These are phyloP conservation scores for Glonium stellatum DNA, from an alignment of 495 filamentous ascomycete species.

Conservation along the genomic window DNA sequence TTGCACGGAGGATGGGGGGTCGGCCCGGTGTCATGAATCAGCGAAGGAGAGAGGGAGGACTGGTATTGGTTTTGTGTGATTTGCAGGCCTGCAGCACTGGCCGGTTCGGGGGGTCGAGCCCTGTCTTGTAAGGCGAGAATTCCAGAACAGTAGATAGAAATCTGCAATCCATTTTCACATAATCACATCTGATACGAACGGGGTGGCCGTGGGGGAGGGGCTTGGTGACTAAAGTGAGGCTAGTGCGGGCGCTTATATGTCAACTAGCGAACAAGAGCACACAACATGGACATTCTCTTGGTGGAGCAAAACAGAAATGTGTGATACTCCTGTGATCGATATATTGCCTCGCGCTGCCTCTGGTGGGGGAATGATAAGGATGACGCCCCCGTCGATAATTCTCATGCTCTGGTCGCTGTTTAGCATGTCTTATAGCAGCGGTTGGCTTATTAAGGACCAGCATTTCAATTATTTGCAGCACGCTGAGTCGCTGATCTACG, in stretches of 20 bases:
- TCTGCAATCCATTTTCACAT: slow-evolving; percentile 3
- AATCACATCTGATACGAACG: slow-evolving; percentile 6
- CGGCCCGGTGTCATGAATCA: background rate
- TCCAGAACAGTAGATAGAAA: slow-evolving; percentile 1
- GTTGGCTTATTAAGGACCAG: background rate
- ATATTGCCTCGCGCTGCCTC: background rate
- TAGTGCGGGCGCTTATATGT: slow-evolving; percentile 2
- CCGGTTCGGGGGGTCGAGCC: background rate
- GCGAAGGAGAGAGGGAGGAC: background rate
- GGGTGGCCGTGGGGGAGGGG: slow-evolving; percentile 2
- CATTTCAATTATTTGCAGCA: background rate
- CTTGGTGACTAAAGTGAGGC: background rate
- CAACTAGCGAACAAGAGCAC: background rate
- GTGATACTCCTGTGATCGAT: slow-evolving; percentile 1
- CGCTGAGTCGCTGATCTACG: slow-evolving; percentile 18
- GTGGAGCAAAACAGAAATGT: background rate
- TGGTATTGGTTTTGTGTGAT: slow-evolving; percentile 1
- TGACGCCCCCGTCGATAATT: background rate
- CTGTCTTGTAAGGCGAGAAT: background rate
- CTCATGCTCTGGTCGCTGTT: background rate
- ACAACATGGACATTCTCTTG: background rate
- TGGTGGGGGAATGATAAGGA: background rate
- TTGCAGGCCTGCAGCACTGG: background rate
- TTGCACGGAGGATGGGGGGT: background rate
- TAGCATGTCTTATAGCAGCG: background rate